phyloP scores from a whole-genome alignment of 2,329 filamentous ascomycete species.

The Monosporascus sp. region DNA sequence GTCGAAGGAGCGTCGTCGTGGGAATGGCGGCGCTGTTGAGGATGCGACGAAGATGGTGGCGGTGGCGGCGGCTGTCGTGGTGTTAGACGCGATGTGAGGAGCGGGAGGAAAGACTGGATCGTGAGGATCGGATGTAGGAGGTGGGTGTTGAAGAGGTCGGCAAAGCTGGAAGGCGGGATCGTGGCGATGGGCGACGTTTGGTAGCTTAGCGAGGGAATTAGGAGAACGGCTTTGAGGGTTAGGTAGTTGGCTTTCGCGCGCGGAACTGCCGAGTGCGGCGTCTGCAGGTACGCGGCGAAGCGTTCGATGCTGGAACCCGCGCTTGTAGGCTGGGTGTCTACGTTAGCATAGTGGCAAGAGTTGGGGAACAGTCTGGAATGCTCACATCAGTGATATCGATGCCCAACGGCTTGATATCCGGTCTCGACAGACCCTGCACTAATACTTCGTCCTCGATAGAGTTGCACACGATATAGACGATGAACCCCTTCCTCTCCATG shows the following conservation, averaged over 20 bases:
- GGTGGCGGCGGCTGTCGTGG: constrained; percentile 29
- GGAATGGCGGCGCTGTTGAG: neutral
- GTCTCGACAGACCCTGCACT: constrained; percentile 69
- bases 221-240: constrained; percentile 71
- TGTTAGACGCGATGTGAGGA: constrained; percentile 59
- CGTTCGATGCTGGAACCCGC: constrained; percentile 65
- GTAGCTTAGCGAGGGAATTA: constrained; percentile 78
- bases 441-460: constrained; percentile 79
- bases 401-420: constrained; percentile 76
- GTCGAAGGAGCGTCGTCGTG: constrained; percentile 40
- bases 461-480: constrained; percentile 85
- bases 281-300: constrained; percentile 67
- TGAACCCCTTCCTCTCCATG: constrained; percentile 84
- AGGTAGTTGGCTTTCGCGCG: constrained; percentile 72
- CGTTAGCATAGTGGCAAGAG: constrained; percentile 5
- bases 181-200: constrained; percentile 81
- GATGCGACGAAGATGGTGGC: constrained; percentile 16
- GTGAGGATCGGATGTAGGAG: constrained; percentile 85
- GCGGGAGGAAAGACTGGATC: constrained; percentile 82
- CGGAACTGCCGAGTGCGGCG: constrained; percentile 70
- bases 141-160: constrained; percentile 88
- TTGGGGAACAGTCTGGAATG: constrained; percentile 8
- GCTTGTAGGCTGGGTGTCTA: constrained; percentile 53
- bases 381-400: constrained; percentile 78
- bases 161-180: constrained; percentile 76